These are phyloP conservation scores for Pseudogymnoascus sp. DNA, from an alignment of 2,329 filamentous ascomycete species.

Conservation along the genomic window DNA sequence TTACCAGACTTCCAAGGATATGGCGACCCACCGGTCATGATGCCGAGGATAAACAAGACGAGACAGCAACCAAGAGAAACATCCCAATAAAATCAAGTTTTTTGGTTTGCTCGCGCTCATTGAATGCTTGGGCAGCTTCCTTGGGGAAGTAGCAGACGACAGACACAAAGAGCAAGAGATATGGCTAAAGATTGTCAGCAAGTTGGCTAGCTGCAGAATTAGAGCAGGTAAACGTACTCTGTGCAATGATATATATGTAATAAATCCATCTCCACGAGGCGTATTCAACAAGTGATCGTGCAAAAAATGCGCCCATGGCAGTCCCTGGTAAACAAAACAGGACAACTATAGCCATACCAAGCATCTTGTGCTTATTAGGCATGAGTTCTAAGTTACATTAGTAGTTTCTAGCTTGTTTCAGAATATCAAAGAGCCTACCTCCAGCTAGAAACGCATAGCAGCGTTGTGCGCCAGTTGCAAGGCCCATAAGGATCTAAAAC, in stretches of 20 bases:
- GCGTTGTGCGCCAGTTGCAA: conserved; percentile 24
- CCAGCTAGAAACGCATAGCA: conserved; percentile 28
- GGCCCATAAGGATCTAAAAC: conserved; percentile 19
- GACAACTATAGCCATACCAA: conserved; percentile 16
- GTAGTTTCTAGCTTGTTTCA: neutral
- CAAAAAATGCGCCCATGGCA: conserved; percentile 12
- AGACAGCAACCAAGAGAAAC: conserved; percentile 23
- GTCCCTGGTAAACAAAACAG: conserved; percentile 20
- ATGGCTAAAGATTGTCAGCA: conserved; percentile 23
- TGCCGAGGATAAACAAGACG: conserved; percentile 23
- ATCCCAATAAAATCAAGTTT: conserved; percentile 23
- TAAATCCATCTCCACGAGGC: conserved; percentile 30
- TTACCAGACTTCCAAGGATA: conserved; percentile 14
- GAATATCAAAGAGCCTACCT: neutral
- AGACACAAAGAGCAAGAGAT: conserved; percentile 28
- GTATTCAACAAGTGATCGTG: conserved; percentile 28
- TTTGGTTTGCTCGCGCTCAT: conserved; percentile 25
- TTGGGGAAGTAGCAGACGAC: conserved; percentile 35
- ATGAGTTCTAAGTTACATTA: conserved; percentile 26
- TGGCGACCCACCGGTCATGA: conserved; percentile 26
- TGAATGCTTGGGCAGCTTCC: neutral
- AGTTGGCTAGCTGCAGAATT: conserved; percentile 11
- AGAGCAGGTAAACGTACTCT: conserved; percentile 24
- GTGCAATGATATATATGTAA: conserved; percentile 32
- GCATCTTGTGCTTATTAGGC: conserved; percentile 33